A percentile compares a stretch with the other conserved stretches of the same genome.
Evolutionary conservation across 306 rosid species (phyloP).

Genomic region (Sicyos edulis): DNA sequence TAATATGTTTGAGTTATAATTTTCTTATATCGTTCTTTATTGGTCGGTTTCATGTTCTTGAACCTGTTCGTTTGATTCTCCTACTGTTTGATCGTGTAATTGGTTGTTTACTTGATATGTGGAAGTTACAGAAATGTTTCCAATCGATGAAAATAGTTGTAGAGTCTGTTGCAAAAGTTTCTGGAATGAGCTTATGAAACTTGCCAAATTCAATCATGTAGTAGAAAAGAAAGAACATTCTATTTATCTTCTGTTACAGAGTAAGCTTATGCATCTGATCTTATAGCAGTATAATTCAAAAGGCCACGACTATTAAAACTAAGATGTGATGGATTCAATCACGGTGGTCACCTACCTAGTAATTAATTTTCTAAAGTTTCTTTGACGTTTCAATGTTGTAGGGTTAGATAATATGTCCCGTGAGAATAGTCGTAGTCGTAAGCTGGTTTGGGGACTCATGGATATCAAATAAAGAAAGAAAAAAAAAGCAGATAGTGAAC

Average conservation of each 20-base stretch:
- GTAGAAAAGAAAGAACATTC: background rate
- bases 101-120: background rate
- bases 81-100: background rate
- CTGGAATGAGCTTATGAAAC: background rate
- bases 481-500: background rate
- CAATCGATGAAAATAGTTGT: background rate
- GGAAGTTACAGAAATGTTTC: background rate
- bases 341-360: too few relatives aligned
- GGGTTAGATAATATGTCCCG: too few relatives aligned
- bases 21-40: background rate
- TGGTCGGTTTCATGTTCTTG: background rate
- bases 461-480: too few relatives aligned
- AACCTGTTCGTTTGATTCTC: background rate
- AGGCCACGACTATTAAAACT: background rate
- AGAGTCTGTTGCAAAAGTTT: conserved; percentile 6
- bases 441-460: too few relatives aligned
- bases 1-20: background rate
- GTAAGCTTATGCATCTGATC: background rate
- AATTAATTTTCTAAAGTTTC: too few relatives aligned
- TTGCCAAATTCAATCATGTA: background rate
- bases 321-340: too few relatives aligned
- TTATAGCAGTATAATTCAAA: background rate
- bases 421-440: too few relatives aligned
- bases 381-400: too few relatives aligned
- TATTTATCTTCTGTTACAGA: background rate